A percentile compares a stretch with the other conserved stretches of the same genome.
phyloP scores from a whole-genome alignment of 148 eudicot genomes.

The Vaccinium macrocarpon region DNA sequence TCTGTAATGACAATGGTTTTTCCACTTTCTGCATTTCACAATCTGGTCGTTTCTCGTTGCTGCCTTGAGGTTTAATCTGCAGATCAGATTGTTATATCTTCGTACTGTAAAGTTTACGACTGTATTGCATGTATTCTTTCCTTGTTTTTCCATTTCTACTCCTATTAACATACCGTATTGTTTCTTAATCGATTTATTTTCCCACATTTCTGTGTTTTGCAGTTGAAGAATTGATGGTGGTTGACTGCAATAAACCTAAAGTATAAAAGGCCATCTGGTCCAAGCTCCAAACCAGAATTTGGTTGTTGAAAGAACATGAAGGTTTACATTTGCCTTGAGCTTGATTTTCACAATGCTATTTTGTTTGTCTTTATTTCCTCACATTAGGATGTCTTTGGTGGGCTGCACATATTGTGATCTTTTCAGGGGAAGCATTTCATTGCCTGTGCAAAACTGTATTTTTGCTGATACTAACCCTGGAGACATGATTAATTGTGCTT shows the following conservation, averaged over 20 bases:
- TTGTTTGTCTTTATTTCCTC: background rate
- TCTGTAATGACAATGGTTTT: background rate
- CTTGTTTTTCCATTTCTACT: background rate
- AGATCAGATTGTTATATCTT: background rate
- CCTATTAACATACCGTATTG: background rate
- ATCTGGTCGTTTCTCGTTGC: background rate
- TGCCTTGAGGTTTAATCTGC: constrained; percentile 3
- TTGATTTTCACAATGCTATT: background rate
- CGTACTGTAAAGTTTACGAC: background rate
- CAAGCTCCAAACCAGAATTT: constrained; percentile 4
- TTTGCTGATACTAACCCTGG: background rate
- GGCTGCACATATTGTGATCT: background rate
- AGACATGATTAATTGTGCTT: background rate
- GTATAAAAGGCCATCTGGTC: constrained; percentile 12
- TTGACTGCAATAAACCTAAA: background rate
- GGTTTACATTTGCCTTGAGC: constrained; percentile 10
- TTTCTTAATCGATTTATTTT: background rate
- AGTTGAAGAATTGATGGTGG: background rate
- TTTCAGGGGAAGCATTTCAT: background rate
- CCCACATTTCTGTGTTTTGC: background rate
- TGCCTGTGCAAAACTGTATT: background rate
- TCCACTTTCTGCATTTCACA: too few relatives aligned
- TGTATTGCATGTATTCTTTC: background rate
- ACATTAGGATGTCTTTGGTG: background rate
- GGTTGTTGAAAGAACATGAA: constrained; percentile 14